Conservation (phyloP, 73 alveolate species). For the Tetrahymena malaccensis region DNA sequence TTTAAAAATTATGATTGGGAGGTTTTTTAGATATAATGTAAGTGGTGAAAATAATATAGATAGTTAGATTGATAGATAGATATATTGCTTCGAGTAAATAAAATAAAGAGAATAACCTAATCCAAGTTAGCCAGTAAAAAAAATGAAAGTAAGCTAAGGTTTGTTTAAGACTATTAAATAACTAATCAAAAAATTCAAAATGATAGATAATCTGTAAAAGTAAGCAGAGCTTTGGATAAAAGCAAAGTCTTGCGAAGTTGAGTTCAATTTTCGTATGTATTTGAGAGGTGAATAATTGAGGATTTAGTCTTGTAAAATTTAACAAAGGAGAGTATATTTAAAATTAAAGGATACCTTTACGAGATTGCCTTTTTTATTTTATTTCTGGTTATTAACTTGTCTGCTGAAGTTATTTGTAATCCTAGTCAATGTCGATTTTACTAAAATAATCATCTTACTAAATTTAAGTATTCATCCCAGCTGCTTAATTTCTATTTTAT, state of each 20-base stretch:
- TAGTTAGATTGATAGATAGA: neutral
- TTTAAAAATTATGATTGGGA: neutral
- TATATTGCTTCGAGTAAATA: neutral
- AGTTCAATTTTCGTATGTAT: neutral
- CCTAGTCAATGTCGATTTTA: neutral
- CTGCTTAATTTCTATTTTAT: neutral
- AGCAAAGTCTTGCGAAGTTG: too few relatives aligned
- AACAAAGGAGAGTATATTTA: neutral
- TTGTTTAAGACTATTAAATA: too few relatives aligned
- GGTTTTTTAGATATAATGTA: neutral
- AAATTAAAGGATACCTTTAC: neutral
- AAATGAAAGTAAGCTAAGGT: neutral
- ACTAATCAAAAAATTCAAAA: neutral
- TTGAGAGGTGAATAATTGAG: neutral
- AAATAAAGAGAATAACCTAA: neutral
- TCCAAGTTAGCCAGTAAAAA: neutral
- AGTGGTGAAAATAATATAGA: neutral
- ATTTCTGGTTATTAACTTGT: neutral
- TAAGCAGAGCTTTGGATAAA: neutral
- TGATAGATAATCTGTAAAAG: neutral
- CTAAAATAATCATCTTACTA: neutral
- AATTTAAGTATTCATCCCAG: neutral
- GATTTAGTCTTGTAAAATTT: neutral
- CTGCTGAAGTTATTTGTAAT: neutral
- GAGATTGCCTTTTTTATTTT: neutral